Evolutionary conservation across 495 filamentous ascomycete genomes (phyloP).

Genomic region (Pseudotulostoma volvatum): DNA sequence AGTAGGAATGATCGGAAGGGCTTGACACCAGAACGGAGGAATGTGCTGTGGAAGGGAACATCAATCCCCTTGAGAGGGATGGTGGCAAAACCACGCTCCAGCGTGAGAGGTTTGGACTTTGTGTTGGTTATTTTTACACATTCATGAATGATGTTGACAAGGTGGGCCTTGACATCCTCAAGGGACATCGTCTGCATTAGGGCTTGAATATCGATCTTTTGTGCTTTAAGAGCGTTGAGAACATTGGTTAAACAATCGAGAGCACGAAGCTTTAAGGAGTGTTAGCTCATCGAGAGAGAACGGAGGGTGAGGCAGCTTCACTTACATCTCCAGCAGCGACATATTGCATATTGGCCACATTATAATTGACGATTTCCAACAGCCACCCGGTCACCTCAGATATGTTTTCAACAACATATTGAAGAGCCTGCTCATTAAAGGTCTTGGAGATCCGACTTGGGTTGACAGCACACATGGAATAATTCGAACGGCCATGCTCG

Average conservation of each 20-base stretch:
- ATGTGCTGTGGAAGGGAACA: conserved; percentile 97
- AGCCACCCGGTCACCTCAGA: conserved; percentile 87
- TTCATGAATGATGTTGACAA: conserved; percentile 71
- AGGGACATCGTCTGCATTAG: conserved; percentile 70
- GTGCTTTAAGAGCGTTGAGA: conserved; percentile 82
- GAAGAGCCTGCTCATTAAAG: conserved; percentile 91
- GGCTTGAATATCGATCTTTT: conserved; percentile 90
- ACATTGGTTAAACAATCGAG: conserved; percentile 87
- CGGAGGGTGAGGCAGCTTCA: too few species aligned
- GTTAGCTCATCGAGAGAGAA: too few species aligned
- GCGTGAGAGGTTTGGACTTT: conserved; percentile 73
- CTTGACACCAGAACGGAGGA: conserved; percentile 93
- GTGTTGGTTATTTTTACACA: conserved; percentile 70
- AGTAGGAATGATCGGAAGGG: conserved; percentile 92
- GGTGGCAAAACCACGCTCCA: conserved; percentile 90
- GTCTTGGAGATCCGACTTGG: conserved; percentile 92
- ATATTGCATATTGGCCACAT: conserved; percentile 97
- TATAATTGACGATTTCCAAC: conserved; percentile 97
- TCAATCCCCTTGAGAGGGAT: conserved; percentile 95
- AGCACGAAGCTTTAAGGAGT: conserved; percentile 76
- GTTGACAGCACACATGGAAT: conserved; percentile 98
- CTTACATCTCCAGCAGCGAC: conserved; percentile 80
- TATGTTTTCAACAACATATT: conserved; percentile 88
- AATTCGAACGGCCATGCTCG: conserved; percentile 80
- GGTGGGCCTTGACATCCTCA: conserved; percentile 67